These are phyloP conservation scores for Saturnispora sekii DNA, from an alignment of 805 yeast species.

Conservation along the genomic window DNA sequence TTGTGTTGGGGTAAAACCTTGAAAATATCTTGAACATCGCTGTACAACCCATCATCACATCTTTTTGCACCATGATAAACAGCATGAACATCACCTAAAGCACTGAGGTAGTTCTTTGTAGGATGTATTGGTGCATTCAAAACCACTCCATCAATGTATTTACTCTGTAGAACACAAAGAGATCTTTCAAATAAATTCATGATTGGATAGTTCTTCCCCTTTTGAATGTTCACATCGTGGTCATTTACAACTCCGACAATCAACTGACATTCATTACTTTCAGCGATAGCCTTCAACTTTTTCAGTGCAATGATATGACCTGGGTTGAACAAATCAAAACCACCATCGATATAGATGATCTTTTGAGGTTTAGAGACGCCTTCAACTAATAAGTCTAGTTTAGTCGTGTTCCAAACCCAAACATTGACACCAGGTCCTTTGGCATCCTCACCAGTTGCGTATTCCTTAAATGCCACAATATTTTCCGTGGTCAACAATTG, in stretches of 20 bases:
- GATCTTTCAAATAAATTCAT: constrained; percentile 85
- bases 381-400: constrained; percentile 27
- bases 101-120: constrained; percentile 29
- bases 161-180: constrained; percentile 80
- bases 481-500: constrained; percentile 27
- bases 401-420: constrained; percentile 24
- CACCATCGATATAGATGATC: constrained; percentile 57
- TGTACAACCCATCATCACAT: constrained; percentile 24
- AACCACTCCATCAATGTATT: constrained; percentile 70
- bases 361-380: constrained; percentile 20
- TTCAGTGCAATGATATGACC: constrained; percentile 78
- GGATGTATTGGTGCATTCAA: constrained; percentile 59
- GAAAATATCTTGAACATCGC: constrained; percentile 26
- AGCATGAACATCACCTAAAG: constrained; percentile 27
- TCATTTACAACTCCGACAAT: constrained; percentile 65
- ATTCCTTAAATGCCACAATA: constrained; percentile 35
- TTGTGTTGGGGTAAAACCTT: constrained; percentile 42
- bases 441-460: constrained; percentile 61
- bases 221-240: constrained; percentile 39
- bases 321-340: constrained; percentile 86
- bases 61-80: constrained; percentile 55
- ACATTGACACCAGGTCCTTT: constrained; percentile 49
- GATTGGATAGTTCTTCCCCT: constrained; percentile 64
- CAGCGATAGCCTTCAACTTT: constrained; percentile 29
- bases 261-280: constrained; percentile 30